Base-by-base conservation (phyloP, 2,329 filamentous ascomycete genomes). In the Coniosporium tulheliwenetii region DNA sequence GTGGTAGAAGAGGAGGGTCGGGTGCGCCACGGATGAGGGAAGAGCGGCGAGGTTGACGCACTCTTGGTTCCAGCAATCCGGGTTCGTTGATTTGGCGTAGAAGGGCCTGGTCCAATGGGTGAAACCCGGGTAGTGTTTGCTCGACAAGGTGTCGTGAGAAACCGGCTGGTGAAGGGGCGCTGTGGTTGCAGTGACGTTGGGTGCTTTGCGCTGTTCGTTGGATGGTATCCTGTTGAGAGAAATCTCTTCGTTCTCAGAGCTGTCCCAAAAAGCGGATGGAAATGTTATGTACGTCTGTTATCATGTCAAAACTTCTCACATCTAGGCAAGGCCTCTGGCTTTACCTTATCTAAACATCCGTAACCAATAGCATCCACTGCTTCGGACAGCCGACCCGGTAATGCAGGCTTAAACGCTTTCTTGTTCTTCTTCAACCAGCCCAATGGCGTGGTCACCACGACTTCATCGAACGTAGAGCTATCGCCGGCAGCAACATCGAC, bases 1-100 rank as follows among this genome's bases (percentile, higher is more conserved):
- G 31, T 70, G 78, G 64, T 86, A 94, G 69, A 93, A 94, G 19
- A 94, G 72, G 3, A 94, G 69, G 0, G 85, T 93, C 7, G 86
- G 81, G 44, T 93, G 85, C 0, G 79, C 70, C 39, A 26, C 19
- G 19, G 19, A 52, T 0, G 53, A 49, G 7, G 19, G 19, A 26
- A 26, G 19, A 0, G 73, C 68, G 2, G 93, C 67, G 2, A 79
- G 75, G 35, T 81, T 78, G 15, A 26, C 19, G 19, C 19, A 26
- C 19, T 37, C 80, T 57, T 85, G 81, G 45, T 77, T 75, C 83
- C 84, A 91, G 44, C 67, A 60, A 5, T 69, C 50, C 1, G 76
- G 72, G 48, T 81, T 80, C 1, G 75, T 71, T 39, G 71, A 62
- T 0, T 64, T 46, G 0, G 78, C 71, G 55, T 93, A 93, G 2